Evolutionary conservation across 768 basidiomycete species (phyloP), one percentile per base, ranked within the genome.

Genomic region (Solioccasus polychromus): DNA sequence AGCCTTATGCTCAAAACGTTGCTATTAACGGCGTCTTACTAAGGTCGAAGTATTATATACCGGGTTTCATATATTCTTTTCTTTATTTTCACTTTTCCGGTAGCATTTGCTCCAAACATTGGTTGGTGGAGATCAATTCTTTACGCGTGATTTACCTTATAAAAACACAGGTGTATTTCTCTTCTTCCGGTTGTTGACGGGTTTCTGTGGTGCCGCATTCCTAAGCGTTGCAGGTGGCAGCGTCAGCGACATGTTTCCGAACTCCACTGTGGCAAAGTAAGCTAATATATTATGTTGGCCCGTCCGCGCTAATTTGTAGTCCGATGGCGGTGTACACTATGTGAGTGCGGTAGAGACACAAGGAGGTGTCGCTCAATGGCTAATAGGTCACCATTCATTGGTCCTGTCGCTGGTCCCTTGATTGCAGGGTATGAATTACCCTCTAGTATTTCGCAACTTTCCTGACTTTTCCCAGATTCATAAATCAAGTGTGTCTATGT

Each of bases 41-140:
- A 81, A 55, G 87, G 89, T 2, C 71, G 83, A 36, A 81, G 78
- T 44, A 60, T 73, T 32, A 75, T 89, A 11, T 88, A 91, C 59
- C 69, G 73, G 11, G 53, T 73, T 3, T 83, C 85, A 0, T 89
- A 83, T 50, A 51, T 68, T 1, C 51, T 79, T 5, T 82, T 87
- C 60, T 79, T 86, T 54, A 56, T 77, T 1, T 74, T 85, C 44
- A 79, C 81, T 17, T 84, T 83, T 56, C 83, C 86, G 0, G 80
- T 87, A 6, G 84, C 86, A 1, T 90, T 92, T 49, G 76, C 85
- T 2, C 81, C 79, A 4, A 72, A 87, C 53, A 73, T 80, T 19
- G 73, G 83, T 83, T 39, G 37, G 24, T 14, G 11, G 14, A 24
- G 10, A 10, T 7, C 36, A 28, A 17, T 4, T 35, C 10, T 38